Percentiles rank a stretch among this genome's conserved stretches.
phyloP scores from a whole-genome alignment of 495 filamentous ascomycete genomes.

The Daldinia concentrica region DNA sequence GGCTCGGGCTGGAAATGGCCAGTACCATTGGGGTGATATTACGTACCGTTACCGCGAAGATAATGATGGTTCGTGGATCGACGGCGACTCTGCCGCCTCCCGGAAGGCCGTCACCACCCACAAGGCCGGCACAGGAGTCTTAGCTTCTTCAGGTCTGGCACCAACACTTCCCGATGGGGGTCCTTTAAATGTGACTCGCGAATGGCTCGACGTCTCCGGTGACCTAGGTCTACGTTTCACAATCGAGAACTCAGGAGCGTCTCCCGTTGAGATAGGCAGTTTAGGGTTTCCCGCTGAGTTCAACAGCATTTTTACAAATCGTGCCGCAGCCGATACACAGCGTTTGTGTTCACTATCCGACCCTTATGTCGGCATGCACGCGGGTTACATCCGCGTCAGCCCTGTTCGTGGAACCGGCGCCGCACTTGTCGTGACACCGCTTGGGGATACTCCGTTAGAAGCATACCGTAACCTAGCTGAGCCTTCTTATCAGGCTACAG shows the following conservation, averaged over 20 bases:
- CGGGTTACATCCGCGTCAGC: slow-evolving; percentile 59
- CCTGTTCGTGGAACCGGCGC: slow-evolving; percentile 56
- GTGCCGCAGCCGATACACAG: slow-evolving; percentile 53
- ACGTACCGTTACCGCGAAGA: slow-evolving; percentile 57
- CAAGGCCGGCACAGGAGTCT: slow-evolving; percentile 26
- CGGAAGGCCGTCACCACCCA: slow-evolving; percentile 45
- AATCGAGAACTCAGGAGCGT: slow-evolving; percentile 51
- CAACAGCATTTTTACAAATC: slow-evolving; percentile 66
- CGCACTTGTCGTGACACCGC: slow-evolving; percentile 58
- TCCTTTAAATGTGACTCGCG: slow-evolving; percentile 53
- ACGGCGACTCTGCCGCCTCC: slow-evolving; percentile 51
- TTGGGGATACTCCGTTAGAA: slow-evolving; percentile 57
- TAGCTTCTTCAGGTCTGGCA: slow-evolving; percentile 49
- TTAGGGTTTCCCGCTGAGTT: slow-evolving; percentile 64
- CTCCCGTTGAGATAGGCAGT: slow-evolving; percentile 58
- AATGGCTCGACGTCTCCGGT: slow-evolving; percentile 54
- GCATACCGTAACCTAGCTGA: slow-evolving; percentile 59
- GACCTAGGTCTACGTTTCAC: slow-evolving; percentile 60
- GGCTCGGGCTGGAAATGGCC: slow-evolving; percentile 53
- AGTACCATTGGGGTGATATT: slow-evolving; percentile 64
- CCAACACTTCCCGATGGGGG: slow-evolving; percentile 44
- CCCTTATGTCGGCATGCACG: slow-evolving; percentile 63
- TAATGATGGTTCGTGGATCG: slow-evolving; percentile 46
- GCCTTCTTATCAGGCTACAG: slow-evolving; percentile 40
- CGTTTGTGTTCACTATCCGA: slow-evolving; percentile 56